Evolutionary conservation across 139 green algal species (phyloP), one percentile per base, ranked within the genome.

Genomic region (Chlorella sp.): DNA sequence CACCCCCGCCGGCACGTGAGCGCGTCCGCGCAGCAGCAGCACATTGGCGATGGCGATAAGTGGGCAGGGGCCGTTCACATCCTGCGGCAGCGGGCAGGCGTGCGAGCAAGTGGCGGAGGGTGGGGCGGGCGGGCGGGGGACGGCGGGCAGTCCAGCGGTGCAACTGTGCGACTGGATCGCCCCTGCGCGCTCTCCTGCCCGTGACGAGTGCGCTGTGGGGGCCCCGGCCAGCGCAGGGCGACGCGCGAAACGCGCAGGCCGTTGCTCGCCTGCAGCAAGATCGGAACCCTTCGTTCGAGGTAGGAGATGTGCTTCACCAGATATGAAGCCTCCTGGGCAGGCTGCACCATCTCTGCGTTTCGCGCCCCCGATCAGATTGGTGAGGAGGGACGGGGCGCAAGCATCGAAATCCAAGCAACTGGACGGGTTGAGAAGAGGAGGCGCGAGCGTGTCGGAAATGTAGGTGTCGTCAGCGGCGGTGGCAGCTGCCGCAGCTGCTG

Each of bases 11-110:
- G 88, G 82, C 27, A 95, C 82, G 65, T 85, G 68, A 27, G 95
- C 73, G 64, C 79, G 62, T 56, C 91, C 88, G 7, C 90, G 81
- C 19, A 98, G 86, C 17, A 94, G 85, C 27, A 98, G 81, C n/a
- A 92, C 82, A 56, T 98, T 97, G 23, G 90, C 86, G 12, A 98
- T 92, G 1, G 93, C 95, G 1, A 98, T 79, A 40, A 98, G 79
- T 1, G 95, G 95, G 80, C 95, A 99, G 5, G 95, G 95, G 0
- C 95, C 95, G 55, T 99, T 99, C 5, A 90, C 73, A 73, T 97
- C 97, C 78, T 99, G 95, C 56, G 93, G 66, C 27, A 96, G 79
- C 14, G 98, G n/a, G n/a, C n/a, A n/a, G n/a, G n/a, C n/a, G n/a
- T n/a, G n/a, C n/a, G n/a, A n/a, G n/a, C n/a, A n/a, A n/a, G n/a